Evolutionary conservation across 768 basidiomycete species (phyloP).

Genomic region (Clitopilus passeckerianus): DNA sequence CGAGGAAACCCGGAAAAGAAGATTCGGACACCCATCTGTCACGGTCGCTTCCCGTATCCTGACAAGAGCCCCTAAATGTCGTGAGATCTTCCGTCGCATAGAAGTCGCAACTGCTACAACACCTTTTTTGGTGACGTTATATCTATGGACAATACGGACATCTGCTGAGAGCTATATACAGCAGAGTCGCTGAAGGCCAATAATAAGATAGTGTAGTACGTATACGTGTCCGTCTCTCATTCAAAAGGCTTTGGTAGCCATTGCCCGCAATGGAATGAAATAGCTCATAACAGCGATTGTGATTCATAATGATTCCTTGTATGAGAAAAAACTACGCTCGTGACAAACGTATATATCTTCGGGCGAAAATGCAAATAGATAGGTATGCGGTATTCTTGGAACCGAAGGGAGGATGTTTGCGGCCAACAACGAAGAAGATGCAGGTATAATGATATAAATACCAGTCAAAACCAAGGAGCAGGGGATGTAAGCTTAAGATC

Average conservation of each 20-base stretch:
- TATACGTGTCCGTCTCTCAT: too few relatives aligned
- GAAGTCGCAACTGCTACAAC: neutral
- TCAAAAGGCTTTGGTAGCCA: too few relatives aligned
- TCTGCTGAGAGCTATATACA: neutral
- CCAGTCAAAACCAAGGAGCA: neutral
- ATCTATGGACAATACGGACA: neutral
- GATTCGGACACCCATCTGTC: neutral
- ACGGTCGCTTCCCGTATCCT: neutral
- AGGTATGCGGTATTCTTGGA: too few relatives aligned
- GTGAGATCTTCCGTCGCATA: neutral
- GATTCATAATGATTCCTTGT: too few relatives aligned
- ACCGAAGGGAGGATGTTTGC: too few relatives aligned
- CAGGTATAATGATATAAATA: neutral
- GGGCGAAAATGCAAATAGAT: too few relatives aligned
- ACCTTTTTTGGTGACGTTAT: neutral
- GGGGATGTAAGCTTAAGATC: neutral
- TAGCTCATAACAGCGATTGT: too few relatives aligned
- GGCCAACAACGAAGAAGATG: neutral
- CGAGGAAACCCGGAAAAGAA: neutral
- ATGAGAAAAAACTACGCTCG: too few relatives aligned
- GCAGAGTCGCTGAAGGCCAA: neutral
- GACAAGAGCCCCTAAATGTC: neutral
- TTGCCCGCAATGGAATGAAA: too few relatives aligned
- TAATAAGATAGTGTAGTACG: too few relatives aligned
- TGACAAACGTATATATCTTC: too few relatives aligned